These are phyloP conservation scores for Acanthamoeba triangularis DNA, from an alignment of 208 protist species.

Conservation along the genomic window DNA sequence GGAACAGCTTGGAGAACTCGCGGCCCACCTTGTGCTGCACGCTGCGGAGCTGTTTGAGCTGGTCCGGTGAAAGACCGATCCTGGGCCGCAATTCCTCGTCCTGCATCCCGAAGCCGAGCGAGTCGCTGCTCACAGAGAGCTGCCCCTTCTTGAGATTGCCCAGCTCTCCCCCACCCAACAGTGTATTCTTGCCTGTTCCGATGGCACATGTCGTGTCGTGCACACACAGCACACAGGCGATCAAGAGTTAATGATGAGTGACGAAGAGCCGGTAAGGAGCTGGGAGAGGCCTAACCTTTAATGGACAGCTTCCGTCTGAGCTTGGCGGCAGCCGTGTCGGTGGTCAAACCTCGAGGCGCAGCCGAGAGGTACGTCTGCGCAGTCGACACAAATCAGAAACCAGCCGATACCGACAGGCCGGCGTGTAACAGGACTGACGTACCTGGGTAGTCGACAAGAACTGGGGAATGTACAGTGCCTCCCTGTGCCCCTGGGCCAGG, in stretches of 20 bases:
- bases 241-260: background rate
- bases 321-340: background rate
- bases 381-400: background rate
- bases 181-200: background rate
- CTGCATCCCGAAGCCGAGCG: background rate
- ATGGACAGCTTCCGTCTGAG: constrained; percentile 8
- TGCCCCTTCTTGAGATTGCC: background rate
- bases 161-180: background rate
- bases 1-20: constrained; percentile 5
- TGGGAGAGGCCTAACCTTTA: background rate
- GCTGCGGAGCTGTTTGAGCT: background rate
- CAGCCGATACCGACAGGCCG: background rate
- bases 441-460: constrained; percentile 25
- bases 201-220: no score
- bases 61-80: background rate
- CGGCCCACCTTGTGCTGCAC: constrained; percentile 11
- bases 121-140: background rate
- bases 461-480: constrained; percentile 26
- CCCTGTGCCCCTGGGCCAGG: background rate
- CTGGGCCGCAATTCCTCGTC: background rate
- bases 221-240: background rate
- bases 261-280: background rate
- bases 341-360: background rate
- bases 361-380: background rate
- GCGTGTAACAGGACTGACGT: background rate